Conservation (phyloP, 2,329 filamentous ascomycete species). For the Botrytis porri region DNA sequence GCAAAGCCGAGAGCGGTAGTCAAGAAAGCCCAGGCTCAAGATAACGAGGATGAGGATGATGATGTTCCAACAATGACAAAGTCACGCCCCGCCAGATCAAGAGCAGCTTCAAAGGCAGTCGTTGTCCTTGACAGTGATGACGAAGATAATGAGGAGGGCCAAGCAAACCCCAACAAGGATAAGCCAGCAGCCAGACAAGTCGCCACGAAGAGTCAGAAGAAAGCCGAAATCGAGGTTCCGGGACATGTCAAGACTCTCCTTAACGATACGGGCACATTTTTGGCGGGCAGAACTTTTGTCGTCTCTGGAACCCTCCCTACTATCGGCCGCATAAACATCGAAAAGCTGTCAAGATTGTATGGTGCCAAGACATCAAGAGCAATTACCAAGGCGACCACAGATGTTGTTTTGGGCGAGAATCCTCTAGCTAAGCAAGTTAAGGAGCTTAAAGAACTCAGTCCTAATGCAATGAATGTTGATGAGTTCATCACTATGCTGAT, state of each 20-base stretch:
- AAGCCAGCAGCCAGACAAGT: conserved; percentile 29
- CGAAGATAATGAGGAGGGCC: neutral
- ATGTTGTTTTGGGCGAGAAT: conserved; percentile 31
- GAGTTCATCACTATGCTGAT: conserved; percentile 27
- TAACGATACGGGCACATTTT: conserved; percentile 17
- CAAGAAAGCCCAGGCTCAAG: neutral
- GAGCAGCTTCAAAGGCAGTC: neutral
- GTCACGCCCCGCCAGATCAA: neutral
- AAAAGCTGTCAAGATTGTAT: conserved; percentile 27
- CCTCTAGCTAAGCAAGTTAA: conserved; percentile 32
- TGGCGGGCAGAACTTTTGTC: conserved; percentile 23
- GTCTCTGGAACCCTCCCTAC: conserved; percentile 31
- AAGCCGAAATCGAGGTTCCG: conserved; percentile 21
- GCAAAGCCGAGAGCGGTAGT: neutral
- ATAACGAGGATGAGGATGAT: neutral
- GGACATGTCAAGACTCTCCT: conserved; percentile 26
- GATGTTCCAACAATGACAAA: neutral
- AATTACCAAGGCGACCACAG: conserved; percentile 30
- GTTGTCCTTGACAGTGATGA: neutral
- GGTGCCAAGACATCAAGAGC: conserved; percentile 29
- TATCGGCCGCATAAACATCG: conserved; percentile 28
- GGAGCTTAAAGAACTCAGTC: conserved; percentile 25
- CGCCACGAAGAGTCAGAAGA: conserved; percentile 27
- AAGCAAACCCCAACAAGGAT: conserved; percentile 24
- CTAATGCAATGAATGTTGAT: conserved; percentile 27